Evolutionary conservation across 495 filamentous ascomycete species (phyloP), one percentile per base, ranked within the genome.

Genomic region (Daldinia caldariorum): DNA sequence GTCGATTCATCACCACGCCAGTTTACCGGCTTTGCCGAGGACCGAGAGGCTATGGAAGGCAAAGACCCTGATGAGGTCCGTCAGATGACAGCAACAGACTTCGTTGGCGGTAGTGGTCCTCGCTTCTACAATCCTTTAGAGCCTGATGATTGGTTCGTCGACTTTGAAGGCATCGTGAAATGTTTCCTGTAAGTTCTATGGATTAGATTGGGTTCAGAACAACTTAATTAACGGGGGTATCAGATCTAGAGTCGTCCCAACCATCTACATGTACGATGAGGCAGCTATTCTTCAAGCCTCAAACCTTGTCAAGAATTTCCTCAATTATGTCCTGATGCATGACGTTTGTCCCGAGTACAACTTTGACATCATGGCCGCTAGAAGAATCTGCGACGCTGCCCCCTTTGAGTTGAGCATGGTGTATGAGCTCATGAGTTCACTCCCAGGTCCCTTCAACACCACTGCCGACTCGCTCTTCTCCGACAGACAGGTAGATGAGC

Each of bases 251-350:
- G 51, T 61, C 9, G 53, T 77, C 5, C 60, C 61, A 31, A 62
- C 35, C 18, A 69, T 70, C 29, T 72, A 69, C 41, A 66, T 76
- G 68, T 77, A 73, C 41, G 71, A 78, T 29, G 34, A 51, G 22
- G 41, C 16, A 1, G 78, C 76, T 16, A 78, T 79, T 32, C 32
- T 54, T 13, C 54, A 51, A 9, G 75, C 75, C 4, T 70, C 75
- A 14, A 69, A 78, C 10, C 87, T 95, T 4, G 82, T 97, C 51
- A 86, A 85, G 56, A 97, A 95, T 78, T 97, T 97, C 77, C 86
- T 97, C 63, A 93, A 93, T 69, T 99, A 97, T 71, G 83, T 97
- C 8, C 82, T 93, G 12, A 85, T 86, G 61, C 94, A 97, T 72
- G 83, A 91, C 38, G 95, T 97, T 13, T 96, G 92, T 68, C 90